A percentile compares a stretch with the other conserved stretches of the same genome.
Conservation (phyloP, 2,329 filamentous ascomycete species). For the Paecilomyces niveus region DNA sequence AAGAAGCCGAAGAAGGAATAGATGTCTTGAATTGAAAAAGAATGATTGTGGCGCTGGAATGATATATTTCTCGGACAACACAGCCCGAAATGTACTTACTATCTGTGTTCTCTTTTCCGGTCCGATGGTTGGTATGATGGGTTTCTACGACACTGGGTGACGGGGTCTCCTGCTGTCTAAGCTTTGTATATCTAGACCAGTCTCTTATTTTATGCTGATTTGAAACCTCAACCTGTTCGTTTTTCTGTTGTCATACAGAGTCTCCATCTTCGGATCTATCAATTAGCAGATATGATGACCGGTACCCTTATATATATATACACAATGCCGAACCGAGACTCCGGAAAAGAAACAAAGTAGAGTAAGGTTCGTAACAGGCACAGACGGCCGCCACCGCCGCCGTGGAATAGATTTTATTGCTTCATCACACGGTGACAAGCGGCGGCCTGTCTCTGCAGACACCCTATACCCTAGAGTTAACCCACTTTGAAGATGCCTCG, state of each 20-base stretch:
- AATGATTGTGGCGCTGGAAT: neutral
- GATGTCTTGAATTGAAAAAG: neutral
- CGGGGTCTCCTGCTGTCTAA: too few relatives aligned
- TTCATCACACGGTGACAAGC: neutral
- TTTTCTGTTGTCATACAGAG: neutral
- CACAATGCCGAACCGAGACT: neutral
- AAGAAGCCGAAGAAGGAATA: conserved; percentile 91
- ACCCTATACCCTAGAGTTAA: neutral
- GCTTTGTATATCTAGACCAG: neutral
- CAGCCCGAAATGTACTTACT: neutral
- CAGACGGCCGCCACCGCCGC: neutral
- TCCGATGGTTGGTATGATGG: neutral
- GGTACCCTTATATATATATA: neutral
- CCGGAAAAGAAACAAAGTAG: neutral
- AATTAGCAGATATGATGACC: neutral
- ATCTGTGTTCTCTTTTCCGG: neutral
- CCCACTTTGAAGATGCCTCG: conserved; percentile 2
- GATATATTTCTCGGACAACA: neutral
- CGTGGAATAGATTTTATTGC: neutral
- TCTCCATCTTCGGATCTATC: neutral
- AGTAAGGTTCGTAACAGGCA: neutral
- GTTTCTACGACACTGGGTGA: neutral
- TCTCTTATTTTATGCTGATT: neutral
- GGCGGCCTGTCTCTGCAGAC: neutral
- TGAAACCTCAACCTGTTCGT: neutral